Base-by-base conservation (phyloP, 441 rosid genomes). In the Breynia disticha region DNA sequence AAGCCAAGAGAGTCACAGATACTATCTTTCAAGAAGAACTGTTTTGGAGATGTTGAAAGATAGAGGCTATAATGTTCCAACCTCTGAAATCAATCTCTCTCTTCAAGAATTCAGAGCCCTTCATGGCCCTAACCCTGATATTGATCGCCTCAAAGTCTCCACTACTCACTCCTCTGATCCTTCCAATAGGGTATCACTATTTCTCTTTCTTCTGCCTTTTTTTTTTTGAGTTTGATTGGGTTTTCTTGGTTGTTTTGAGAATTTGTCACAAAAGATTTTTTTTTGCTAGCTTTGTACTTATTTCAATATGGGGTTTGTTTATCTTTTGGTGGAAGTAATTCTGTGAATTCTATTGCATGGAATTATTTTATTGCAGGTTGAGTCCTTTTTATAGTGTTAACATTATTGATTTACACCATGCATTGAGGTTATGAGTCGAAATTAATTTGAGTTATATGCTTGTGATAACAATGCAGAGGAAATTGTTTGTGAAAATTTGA, bases 21-120 rank as follows among this genome's bases (percentile, higher is more conserved):
- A 77, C 76, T 88, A 67, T 67, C 79, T 88, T 17, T 69, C 97
- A 1, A 73, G 95, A 8, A 72, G 75, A 57, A 86, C 87, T 24
- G 75, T 74, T 11, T 73, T 91, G 50, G 95, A 81, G 81, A 91
- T 91, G 97, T 76, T 91, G 41, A 73, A 62, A 47, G 98, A 91
- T 63, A 74, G 98, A 69, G 98, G 95, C 48, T 91, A 80, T 49
- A 67, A 71, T 22, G 80, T 82, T n/a, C 71, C 90, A 54, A 10
- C 18, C 64, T 69, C 88, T 17, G 97, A 88, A 46, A 75, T 82
- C 62, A 61, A 69, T 44, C 73, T 77, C 49, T 70, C 98, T 19
- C 80, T 91, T 16, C 70, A 79, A 3, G 82, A 82, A 16, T 91
- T 88, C 70, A 82, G 89, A 15, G 64, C 74, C 42, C 54, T 67